Conservation (phyloP, 75 land plant species). For the Pinus tabuliformis region DNA sequence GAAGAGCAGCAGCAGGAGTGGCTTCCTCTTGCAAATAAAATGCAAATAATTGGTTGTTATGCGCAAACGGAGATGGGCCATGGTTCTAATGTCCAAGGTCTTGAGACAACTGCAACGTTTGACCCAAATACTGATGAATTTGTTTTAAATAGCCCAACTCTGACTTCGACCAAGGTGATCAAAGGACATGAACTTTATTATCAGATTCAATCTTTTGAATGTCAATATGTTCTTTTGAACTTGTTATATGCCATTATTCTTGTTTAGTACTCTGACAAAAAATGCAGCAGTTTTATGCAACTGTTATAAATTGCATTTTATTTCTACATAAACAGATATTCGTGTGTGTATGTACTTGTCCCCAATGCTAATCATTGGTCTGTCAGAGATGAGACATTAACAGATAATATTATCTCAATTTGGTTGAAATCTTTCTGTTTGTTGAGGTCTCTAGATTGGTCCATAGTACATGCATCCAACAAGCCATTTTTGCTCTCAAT, state of each 20-base stretch:
- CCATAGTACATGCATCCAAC: neutral
- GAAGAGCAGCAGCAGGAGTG: conserved; percentile 97
- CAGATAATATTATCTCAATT: neutral
- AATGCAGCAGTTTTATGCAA: neutral
- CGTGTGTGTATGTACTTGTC: no score
- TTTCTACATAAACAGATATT: neutral
- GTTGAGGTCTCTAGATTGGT: neutral
- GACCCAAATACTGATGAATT: conserved; percentile 88
- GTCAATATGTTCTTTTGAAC: neutral
- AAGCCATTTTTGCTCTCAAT: neutral
- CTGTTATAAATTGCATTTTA: neutral
- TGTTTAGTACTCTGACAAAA: neutral
- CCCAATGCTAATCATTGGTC: neutral
- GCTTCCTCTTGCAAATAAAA: conserved; percentile 85
- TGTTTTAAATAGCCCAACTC: conserved; percentile 80
- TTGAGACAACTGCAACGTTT: conserved; percentile 97
- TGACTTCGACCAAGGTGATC: conserved; percentile 93
- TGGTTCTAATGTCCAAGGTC: conserved; percentile 99
- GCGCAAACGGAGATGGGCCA: conserved; percentile 99
- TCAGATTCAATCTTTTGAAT: neutral
- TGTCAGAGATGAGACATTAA: neutral
- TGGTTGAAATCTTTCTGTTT: neutral
- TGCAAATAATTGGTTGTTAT: conserved; percentile 98
- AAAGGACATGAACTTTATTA: neutral
- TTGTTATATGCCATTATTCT: neutral